These are phyloP conservation scores for Aspergillus sparsus DNA, from an alignment of 495 filamentous ascomycete genomes.

Conservation along the genomic window DNA sequence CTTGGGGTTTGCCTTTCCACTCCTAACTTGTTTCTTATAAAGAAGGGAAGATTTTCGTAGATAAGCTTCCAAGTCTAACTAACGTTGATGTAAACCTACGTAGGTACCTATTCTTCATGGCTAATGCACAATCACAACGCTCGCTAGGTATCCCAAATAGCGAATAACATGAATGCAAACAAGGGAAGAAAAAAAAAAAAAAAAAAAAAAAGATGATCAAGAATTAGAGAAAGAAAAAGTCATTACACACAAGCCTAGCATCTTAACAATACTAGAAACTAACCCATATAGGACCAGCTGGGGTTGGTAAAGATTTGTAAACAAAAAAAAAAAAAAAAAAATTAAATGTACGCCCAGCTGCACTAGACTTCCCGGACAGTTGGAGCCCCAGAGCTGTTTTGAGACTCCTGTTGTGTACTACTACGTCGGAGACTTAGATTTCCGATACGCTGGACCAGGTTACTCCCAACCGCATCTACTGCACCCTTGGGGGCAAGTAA, in stretches of 20 bases:
- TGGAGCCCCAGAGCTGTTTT: slow-evolving; percentile 31
- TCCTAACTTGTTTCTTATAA: too few species aligned
- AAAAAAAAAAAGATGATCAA: too few species aligned
- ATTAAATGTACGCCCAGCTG: neutral
- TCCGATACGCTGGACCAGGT: slow-evolving; percentile 84
- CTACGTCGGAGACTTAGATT: slow-evolving; percentile 62
- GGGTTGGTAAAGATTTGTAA: neutral
- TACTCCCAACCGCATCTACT: slow-evolving; percentile 93
- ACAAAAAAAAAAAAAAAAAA: neutral
- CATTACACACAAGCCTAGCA: slow-evolving; percentile 12
- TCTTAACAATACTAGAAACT: slow-evolving; percentile 13
- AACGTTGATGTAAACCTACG: too few species aligned
- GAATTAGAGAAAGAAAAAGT: slow-evolving; percentile 2
- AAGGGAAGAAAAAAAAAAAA: too few species aligned
- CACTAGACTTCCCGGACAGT: slow-evolving; percentile 43
- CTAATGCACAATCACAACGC: too few species aligned
- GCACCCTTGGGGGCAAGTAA: slow-evolving; percentile 83
- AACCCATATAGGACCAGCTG: neutral
- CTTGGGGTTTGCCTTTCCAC: too few species aligned
- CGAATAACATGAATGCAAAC: neutral
- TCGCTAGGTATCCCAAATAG: too few species aligned
- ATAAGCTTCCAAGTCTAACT: too few species aligned
- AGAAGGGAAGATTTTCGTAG: too few species aligned
- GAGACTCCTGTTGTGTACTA: slow-evolving; percentile 37
- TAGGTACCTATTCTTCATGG: too few species aligned